These are phyloP conservation scores for Angophora floribunda DNA, from an alignment of 345 rosid species.

Conservation along the genomic window DNA sequence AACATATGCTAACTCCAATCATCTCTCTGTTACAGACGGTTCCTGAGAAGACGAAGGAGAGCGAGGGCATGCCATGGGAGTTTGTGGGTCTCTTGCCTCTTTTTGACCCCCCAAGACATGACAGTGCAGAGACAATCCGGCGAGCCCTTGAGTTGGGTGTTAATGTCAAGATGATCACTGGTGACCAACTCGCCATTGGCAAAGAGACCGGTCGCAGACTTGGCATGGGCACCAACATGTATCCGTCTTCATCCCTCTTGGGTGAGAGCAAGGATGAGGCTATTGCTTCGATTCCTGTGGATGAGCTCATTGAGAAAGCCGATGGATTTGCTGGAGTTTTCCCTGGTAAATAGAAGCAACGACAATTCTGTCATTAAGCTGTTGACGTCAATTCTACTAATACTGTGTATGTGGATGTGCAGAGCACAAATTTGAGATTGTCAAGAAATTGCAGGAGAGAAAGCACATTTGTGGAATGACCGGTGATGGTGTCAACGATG, in stretches of 20 bases:
- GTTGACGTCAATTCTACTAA: not conserved
- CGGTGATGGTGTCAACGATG: slow-evolving; percentile 83
- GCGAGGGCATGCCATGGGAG: slow-evolving; percentile 73
- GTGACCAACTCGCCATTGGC: slow-evolving; percentile 87
- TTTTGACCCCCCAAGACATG: slow-evolving; percentile 89
- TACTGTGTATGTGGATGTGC: not conserved
- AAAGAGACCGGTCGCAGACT: slow-evolving; percentile 86
- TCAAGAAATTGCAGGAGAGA: slow-evolving; percentile 64
- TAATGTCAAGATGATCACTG: slow-evolving; percentile 86
- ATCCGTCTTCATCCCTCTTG: slow-evolving; percentile 71
- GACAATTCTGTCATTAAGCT: not conserved
- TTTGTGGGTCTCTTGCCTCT: slow-evolving; percentile 91
- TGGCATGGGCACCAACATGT: slow-evolving; percentile 87
- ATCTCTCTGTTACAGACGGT: slow-evolving; percentile 24
- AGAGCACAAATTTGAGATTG: slow-evolving; percentile 82
- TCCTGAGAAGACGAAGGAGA: slow-evolving; percentile 69
- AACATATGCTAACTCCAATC: not conserved
- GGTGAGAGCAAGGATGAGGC: slow-evolving; percentile 47
- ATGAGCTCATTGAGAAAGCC: slow-evolving; percentile 74
- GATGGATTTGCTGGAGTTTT: slow-evolving; percentile 89
- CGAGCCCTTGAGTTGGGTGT: slow-evolving; percentile 80
- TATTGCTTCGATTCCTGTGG: slow-evolving; percentile 40
- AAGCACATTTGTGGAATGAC: slow-evolving; percentile 87
- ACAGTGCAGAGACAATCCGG: slow-evolving; percentile 74
- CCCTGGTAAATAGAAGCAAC: slow-evolving; percentile 40